phyloP scores from a whole-genome alignment of 2,329 filamentous ascomycete species.

The Dactylellina leptospora region DNA sequence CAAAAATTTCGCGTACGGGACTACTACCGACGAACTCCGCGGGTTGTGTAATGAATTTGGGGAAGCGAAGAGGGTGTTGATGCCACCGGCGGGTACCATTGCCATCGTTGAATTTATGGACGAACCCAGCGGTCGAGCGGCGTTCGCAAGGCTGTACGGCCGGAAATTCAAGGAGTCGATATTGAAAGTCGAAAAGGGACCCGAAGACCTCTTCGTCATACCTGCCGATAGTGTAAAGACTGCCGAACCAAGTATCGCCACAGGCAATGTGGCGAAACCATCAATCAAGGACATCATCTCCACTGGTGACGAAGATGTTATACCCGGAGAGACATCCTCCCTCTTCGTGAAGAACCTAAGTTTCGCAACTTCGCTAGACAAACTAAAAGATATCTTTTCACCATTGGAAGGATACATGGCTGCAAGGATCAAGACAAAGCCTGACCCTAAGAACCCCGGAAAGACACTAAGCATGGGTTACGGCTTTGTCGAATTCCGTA shows the following conservation, averaged over 20 bases:
- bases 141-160: constrained; percentile 86
- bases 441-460: constrained; percentile 87
- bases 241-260: constrained; percentile 60
- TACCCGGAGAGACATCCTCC: constrained; percentile 72
- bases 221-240: constrained; percentile 57
- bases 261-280: constrained; percentile 57
- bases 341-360: constrained; percentile 94
- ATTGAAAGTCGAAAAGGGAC: constrained; percentile 91
- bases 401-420: constrained; percentile 87
- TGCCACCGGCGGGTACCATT: constrained; percentile 92
- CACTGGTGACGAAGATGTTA: constrained; percentile 56
- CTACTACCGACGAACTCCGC: constrained; percentile 78
- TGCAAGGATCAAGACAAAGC: constrained; percentile 90
- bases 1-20: constrained; percentile 92
- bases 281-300: constrained; percentile 44
- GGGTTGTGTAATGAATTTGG: constrained; percentile 87
- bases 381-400: constrained; percentile 79
- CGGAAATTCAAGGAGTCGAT: constrained; percentile 89
- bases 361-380: constrained; percentile 82
- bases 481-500: constrained; percentile 89
- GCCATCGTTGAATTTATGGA: constrained; percentile 90
- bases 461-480: constrained; percentile 96
- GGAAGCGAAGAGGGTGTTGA: constrained; percentile 79
- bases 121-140: constrained; percentile 79
- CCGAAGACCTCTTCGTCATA: constrained; percentile 76